Base-by-base conservation (phyloP, 2,329 filamentous ascomycete species). In the Daldinia sp. region DNA sequence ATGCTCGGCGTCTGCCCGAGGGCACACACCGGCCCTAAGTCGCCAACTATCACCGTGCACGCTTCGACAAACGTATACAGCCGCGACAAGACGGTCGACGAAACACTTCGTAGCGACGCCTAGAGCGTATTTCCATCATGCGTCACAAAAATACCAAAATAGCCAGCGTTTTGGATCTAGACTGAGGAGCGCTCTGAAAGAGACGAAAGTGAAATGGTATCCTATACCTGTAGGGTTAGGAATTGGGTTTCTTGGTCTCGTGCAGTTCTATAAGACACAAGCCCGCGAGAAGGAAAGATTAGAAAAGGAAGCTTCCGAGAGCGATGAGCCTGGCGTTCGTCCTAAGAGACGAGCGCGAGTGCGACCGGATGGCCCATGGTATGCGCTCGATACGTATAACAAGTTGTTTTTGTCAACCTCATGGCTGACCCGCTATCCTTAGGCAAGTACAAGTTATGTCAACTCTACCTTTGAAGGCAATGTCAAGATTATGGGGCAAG, bases 361-460 rank as follows among this genome's bases (percentile, higher is more conserved):
- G 75, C 87, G 92, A 41, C 93, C 93, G 1, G 92, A 93, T 63
- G 94, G 94, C 28, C 93, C 94, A 79, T 97, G 94, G 91, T 90
- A 83, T 73, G 80, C 18, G 51, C 33, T 46, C 35, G 48, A 50
- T 42, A 56, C 35, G 58, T 46, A 35, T 20, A 46, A 44, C 48
- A 20, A 26, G 20, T 37, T 39, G 18, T 42, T 39, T 42, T 58
- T 54, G 54, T 67, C 63, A 64, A 46, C n/a, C 37, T 42, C 58
- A 54, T 54, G 51, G 46, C 41, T 66, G 41, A 71, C 63, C 37
- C 6, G 28, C 28, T 58, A 7, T 63, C 42, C 62, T n/a, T 60
- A 88, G 86, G 93, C 93, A 95, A 77, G 93, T 98, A 58, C 92
- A 94, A 78, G 88, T 98, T 78, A 97, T 98, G 92, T 97, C 93